Conservation (phyloP, 257 asterid genomes). For the Jacaranda copaia region DNA sequence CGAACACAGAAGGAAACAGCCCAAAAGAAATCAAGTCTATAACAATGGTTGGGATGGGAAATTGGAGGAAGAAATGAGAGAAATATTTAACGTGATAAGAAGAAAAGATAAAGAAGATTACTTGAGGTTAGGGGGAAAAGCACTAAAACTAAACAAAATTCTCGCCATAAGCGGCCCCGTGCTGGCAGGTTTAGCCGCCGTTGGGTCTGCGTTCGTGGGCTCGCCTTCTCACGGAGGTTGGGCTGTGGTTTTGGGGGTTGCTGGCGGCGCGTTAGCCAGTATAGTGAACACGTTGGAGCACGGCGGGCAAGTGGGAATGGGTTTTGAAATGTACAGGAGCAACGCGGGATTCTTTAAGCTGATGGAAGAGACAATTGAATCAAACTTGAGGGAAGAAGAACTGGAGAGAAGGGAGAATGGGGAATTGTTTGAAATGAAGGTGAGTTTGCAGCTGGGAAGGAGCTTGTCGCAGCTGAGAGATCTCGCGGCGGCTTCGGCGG, state of each 20-base stretch:
- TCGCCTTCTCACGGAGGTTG: constrained; percentile 42
- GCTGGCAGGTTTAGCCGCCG: constrained; percentile 67
- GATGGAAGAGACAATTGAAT: constrained; percentile 68
- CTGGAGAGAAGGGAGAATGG: constrained; percentile 66
- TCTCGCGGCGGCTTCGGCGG: constrained; percentile 44
- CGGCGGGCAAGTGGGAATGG: constrained; percentile 87
- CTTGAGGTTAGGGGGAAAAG: constrained; percentile 52
- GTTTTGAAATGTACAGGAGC: constrained; percentile 79
- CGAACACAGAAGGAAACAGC: constrained; percentile 16
- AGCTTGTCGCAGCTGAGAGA: constrained; percentile 61
- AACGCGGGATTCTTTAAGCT: constrained; percentile 74
- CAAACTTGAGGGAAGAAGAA: constrained; percentile 55
- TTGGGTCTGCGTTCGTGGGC: constrained; percentile 53
- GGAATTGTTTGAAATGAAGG: constrained; percentile 59
- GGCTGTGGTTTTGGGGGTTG: constrained; percentile 55
- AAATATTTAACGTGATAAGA: constrained; percentile 42
- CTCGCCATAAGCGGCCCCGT: constrained; percentile 59
- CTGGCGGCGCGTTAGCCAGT: constrained; percentile 72
- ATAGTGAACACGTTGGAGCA: constrained; percentile 71
- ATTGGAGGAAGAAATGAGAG: constrained; percentile 61
- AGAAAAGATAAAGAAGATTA: constrained; percentile 63
- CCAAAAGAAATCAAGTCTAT: neutral
- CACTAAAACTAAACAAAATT: constrained; percentile 57
- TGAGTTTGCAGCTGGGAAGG: constrained; percentile 69
- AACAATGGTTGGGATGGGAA: constrained; percentile 54